Percentiles rank a stretch among this genome's conserved stretches.
Conservation (phyloP, 1,284 basidiomycete genomes). For the Phylloporus gajari region DNA sequence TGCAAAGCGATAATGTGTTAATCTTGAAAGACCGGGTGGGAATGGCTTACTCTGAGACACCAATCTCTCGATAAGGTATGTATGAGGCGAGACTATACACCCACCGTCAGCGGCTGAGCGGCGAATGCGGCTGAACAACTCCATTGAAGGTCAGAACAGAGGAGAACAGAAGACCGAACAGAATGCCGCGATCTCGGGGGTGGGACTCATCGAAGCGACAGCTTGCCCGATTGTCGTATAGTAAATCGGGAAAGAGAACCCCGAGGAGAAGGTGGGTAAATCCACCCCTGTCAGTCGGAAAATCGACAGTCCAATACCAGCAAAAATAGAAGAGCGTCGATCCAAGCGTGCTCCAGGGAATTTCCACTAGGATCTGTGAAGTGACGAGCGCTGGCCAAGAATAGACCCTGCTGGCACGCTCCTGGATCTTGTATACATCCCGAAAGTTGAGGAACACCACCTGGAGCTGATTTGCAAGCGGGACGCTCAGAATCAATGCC, state of each 20-base stretch:
- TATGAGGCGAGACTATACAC: constrained; percentile 87
- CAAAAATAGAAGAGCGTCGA: constrained; percentile 69
- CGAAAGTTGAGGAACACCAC: constrained; percentile 47
- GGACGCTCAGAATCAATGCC: constrained; percentile 39
- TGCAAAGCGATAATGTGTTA: constrained; percentile 3
- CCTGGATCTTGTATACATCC: constrained; percentile 76
- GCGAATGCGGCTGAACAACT: constrained; percentile 69
- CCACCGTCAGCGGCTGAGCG: constrained; percentile 85
- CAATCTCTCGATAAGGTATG: constrained; percentile 72
- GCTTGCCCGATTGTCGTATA: constrained; percentile 70
- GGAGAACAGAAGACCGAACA: constrained; percentile 75
- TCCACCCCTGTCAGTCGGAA: constrained; percentile 58
- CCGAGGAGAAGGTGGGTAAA: constrained; percentile 64
- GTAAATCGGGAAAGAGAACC: constrained; percentile 60
- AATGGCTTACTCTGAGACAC: constrained; percentile 56
- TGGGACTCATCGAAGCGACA: constrained; percentile 74
- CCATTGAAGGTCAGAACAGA: constrained; percentile 77
- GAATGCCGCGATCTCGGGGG: constrained; percentile 68
- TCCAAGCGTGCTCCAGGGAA: constrained; percentile 74
- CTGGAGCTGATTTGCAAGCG: constrained; percentile 45
- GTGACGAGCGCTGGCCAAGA: constrained; percentile 81
- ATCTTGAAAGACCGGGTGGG: neutral
- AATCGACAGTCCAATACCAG: constrained; percentile 79
- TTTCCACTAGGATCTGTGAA: constrained; percentile 69
- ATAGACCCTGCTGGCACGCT: constrained; percentile 83